A percentile compares a stretch with the other conserved stretches of the same genome.
phyloP scores from a whole-genome alignment of 2,329 filamentous ascomycete genomes.

The Periconia sp. region DNA sequence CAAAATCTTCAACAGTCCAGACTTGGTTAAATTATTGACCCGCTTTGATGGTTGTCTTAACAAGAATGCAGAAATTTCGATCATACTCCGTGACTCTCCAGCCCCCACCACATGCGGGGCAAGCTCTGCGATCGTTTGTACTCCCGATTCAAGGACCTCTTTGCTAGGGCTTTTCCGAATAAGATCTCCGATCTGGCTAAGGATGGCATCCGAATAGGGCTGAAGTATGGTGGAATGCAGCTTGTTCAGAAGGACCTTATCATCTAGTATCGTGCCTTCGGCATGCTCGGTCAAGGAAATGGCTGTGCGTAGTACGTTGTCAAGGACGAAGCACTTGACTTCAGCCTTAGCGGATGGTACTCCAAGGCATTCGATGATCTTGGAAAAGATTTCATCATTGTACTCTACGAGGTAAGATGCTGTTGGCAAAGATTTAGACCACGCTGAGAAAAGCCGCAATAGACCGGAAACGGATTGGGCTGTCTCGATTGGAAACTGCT shows the following conservation, averaged over 20 bases:
- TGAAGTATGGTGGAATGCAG: conserved; percentile 58
- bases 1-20: conserved; percentile 77
- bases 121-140: conserved; percentile 76
- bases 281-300: conserved; percentile 24
- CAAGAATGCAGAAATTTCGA: conserved; percentile 80
- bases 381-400: conserved; percentile 65
- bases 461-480: conserved; percentile 87
- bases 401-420: conserved; percentile 73
- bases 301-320: conserved; percentile 68
- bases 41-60: conserved; percentile 83
- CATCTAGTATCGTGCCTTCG: conserved; percentile 46
- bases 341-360: conserved; percentile 80
- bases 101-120: conserved; percentile 56
- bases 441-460: conserved; percentile 79
- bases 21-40: conserved; percentile 84
- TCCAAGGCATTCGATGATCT: conserved; percentile 74
- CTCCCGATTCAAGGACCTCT: conserved; percentile 77
- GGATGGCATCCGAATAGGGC: conserved; percentile 70
- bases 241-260: conserved; percentile 60
- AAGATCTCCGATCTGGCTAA: conserved; percentile 60
- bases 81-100: conserved; percentile 73
- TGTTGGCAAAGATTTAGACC: conserved; percentile 72
- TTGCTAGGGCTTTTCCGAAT: conserved; percentile 69
- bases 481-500: conserved; percentile 81
- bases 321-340: conserved; percentile 82